A percentile compares a stretch with the other conserved stretches of the same genome.
phyloP scores from a whole-genome alignment of 192 early-diverging fungal species.

The Backusella tarrabulga region DNA sequence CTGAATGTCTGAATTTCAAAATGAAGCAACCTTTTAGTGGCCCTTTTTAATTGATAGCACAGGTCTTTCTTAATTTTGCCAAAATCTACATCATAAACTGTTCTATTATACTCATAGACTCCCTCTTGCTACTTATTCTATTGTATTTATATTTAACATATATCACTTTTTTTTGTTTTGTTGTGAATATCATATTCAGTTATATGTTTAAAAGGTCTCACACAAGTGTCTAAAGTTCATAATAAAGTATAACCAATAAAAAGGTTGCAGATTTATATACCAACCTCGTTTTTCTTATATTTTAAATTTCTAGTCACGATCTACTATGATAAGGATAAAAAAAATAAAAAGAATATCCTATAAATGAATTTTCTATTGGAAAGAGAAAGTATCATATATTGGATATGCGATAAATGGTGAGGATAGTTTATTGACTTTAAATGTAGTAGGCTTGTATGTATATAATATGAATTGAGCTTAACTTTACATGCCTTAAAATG shows the following conservation, averaged over 20 bases:
- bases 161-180: too few relatives aligned
- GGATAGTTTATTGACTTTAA: not conserved
- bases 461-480: not conserved
- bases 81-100: too few relatives aligned
- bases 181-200: too few relatives aligned
- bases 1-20: too few relatives aligned
- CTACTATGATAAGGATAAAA: not conserved
- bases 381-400: not conserved
- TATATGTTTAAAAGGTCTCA: not conserved
- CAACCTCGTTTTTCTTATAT: not conserved
- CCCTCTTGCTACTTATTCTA: too few relatives aligned
- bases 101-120: too few relatives aligned
- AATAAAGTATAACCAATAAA: not conserved
- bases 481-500: not conserved
- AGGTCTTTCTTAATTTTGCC: too few relatives aligned
- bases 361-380: not conserved
- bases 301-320: not conserved
- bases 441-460: not conserved
- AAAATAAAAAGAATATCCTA: not conserved
- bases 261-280: not conserved
- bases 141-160: too few relatives aligned
- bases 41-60: too few relatives aligned
- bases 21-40: too few relatives aligned
- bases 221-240: not conserved
- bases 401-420: not conserved